Base-by-base conservation (phyloP, 305 asterid species). In the Ilex paraguariensis region DNA sequence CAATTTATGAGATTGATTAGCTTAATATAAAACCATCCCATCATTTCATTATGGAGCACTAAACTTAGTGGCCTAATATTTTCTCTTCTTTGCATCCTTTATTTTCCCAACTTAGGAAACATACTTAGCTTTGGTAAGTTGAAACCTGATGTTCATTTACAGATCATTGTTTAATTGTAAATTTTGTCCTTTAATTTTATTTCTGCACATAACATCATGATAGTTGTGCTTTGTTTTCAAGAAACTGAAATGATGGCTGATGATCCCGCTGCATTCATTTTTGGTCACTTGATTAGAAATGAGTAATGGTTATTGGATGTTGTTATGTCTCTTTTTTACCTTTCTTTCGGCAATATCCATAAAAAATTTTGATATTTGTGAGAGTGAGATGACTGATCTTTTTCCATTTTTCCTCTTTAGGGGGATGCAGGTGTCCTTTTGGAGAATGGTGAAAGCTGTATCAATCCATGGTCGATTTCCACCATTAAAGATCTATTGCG, bases 391-490 rank as follows among this genome's bases (percentile, higher is more conserved):
- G 62, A 45, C 64, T 58, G 64, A 63, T 54, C 58, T 31, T 46
- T 73, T 55, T 70, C 31, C 65, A 17, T 63, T 56, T 69, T 70
- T 60, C 17, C 56, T 66, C 55, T 54, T 67, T 77, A 92, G 97
- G 77, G 59, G 62, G 82, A 78, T 63, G 62, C 46, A 21, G 66
- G 58, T 53, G 59, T 54, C 49, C 52, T 74, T 68, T 75, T 12
- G 30, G 78, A 81, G 71, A 77, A 73, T 66, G 84, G 73, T 54
- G 81, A 70, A 57, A 67, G 69, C 49, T 75, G 65, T 65, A 75
- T 81, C 54, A 89, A 89, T 70, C 98, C 98, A 49, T 92, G 98
- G 98, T 72, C 87, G 71, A 69, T 84, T 54, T 53, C 79, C 64
- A 78, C 77, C 60, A 49, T 81, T 39, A 76, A 81, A 73, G 69